phyloP scores from a whole-genome alignment of 2,329 filamentous ascomycete species.

The Tolypocladium pustulatum region DNA sequence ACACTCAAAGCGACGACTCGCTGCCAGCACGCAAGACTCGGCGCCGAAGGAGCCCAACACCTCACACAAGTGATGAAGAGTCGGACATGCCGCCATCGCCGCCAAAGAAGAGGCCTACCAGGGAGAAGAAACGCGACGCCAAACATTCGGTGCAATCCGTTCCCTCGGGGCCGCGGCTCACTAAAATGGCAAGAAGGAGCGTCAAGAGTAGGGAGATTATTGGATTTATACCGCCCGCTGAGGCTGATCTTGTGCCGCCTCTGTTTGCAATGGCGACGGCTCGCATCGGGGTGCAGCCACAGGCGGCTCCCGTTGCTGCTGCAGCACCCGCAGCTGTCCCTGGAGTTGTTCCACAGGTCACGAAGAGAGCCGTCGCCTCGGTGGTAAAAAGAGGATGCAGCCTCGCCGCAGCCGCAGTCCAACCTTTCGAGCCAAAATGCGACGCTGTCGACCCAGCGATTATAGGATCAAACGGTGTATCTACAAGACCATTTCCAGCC shows the following conservation, averaged over 20 bases:
- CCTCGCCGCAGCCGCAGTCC: not conserved
- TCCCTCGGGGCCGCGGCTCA: conserved; percentile 22
- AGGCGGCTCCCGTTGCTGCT: not conserved
- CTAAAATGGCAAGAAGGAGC: conserved; percentile 28
- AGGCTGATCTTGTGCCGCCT: conserved; percentile 5
- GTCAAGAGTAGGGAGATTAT: conserved; percentile 37
- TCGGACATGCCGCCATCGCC: not conserved
- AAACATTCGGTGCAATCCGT: not conserved
- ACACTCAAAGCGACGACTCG: not conserved
- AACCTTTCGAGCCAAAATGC: not conserved
- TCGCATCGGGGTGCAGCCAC: conserved; percentile 2
- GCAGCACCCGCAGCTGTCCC: not conserved
- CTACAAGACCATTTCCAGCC: not conserved
- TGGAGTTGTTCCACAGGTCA: not conserved
- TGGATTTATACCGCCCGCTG: conserved; percentile 20
- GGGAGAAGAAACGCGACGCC: not conserved
- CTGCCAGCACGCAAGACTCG: not conserved
- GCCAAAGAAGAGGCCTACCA: not conserved
- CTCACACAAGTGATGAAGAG: conserved; percentile 2
- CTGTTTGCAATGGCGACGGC: conserved; percentile 8
- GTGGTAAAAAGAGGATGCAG: not conserved
- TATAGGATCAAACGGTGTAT: not conserved
- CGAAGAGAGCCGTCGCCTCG: not conserved
- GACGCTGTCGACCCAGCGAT: not conserved
- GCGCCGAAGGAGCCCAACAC: not conserved